phyloP scores from a whole-genome alignment of 1,284 basidiomycete genomes.

The Rhizopogon hawkerae region DNA sequence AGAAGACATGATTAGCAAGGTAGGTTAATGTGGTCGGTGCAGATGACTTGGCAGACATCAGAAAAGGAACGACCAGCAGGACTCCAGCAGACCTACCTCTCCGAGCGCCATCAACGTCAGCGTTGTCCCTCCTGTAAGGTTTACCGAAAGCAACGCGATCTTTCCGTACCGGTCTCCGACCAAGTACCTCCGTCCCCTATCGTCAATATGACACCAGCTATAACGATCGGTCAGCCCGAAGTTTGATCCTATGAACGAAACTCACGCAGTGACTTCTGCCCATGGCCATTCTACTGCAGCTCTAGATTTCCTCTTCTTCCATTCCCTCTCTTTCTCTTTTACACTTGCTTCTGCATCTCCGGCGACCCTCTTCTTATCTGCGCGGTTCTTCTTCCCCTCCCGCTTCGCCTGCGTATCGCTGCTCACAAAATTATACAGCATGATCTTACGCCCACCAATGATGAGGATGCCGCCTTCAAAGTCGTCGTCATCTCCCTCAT shows the following conservation, averaged over 20 bases:
- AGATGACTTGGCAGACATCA: constrained; percentile 46
- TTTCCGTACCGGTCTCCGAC: constrained; percentile 76
- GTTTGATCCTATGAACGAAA: constrained; percentile 5
- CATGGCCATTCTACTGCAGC: constrained; percentile 63
- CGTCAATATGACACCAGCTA: constrained; percentile 46
- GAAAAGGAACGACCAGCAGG: neutral
- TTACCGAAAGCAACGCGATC: constrained; percentile 56
- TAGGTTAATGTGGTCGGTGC: constrained; percentile 71
- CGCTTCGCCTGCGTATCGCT: constrained; percentile 42
- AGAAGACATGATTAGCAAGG: constrained; percentile 67
- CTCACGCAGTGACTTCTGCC: constrained; percentile 56
- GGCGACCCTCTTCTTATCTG: constrained; percentile 43
- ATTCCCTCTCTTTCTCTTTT: constrained; percentile 49
- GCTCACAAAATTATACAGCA: constrained; percentile 49
- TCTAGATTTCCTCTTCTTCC: constrained; percentile 43
- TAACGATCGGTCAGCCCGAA: constrained; percentile 6
- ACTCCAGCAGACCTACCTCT: constrained; percentile 40
- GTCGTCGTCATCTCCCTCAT: constrained; percentile 21
- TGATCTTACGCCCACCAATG: constrained; percentile 53
- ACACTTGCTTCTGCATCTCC: constrained; percentile 31
- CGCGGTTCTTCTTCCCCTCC: constrained; percentile 41
- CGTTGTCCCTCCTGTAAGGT: constrained; percentile 28
- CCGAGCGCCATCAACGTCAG: constrained; percentile 67
- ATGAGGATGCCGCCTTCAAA: constrained; percentile 62
- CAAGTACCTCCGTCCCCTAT: constrained; percentile 43